These are phyloP conservation scores for Millerozyma miso DNA, from an alignment of 805 yeast genomes.

Conservation along the genomic window DNA sequence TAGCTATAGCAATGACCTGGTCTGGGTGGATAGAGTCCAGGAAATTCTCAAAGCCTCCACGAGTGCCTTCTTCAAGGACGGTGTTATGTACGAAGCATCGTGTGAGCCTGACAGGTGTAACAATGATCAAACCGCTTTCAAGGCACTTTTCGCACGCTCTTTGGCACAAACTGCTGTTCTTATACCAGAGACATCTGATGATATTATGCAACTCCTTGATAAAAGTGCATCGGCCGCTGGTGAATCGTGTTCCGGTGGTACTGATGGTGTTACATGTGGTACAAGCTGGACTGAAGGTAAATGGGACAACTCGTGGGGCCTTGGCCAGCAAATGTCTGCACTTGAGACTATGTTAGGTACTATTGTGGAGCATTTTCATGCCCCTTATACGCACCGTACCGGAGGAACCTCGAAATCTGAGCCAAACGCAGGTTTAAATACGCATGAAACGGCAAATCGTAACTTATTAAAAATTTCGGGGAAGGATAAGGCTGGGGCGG, in stretches of 20 bases:
- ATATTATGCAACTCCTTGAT: conserved; percentile 38
- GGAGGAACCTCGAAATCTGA: conserved; percentile 36
- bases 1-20: conserved; percentile 48
- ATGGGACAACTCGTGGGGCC: conserved; percentile 69
- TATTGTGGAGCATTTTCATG: conserved; percentile 19
- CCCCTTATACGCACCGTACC: conserved; percentile 30
- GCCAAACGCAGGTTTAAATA: conserved; percentile 32
- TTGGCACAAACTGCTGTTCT: conserved; percentile 55
- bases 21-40: conserved; percentile 38
- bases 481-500: conserved; percentile 87
- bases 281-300: conserved; percentile 56
- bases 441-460: conserved; percentile 33
- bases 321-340: conserved; percentile 83
- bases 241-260: conserved; percentile 74
- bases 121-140: conserved; percentile 73
- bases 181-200: conserved; percentile 45
- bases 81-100: conserved; percentile 57
- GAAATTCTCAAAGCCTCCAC: conserved; percentile 34
- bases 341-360: conserved; percentile 53
- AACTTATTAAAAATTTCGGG: conserved; percentile 47
- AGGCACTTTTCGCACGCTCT: conserved; percentile 63
- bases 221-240: conserved; percentile 71
- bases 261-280: conserved; percentile 85
- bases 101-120: conserved; percentile 54
- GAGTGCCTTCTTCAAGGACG: conserved; percentile 34